Percentiles rank a stretch among this genome's conserved stretches.
Evolutionary conservation across 2,329 filamentous ascomycete species (phyloP).

Genomic region (Neopestalotiopsis sp.): DNA sequence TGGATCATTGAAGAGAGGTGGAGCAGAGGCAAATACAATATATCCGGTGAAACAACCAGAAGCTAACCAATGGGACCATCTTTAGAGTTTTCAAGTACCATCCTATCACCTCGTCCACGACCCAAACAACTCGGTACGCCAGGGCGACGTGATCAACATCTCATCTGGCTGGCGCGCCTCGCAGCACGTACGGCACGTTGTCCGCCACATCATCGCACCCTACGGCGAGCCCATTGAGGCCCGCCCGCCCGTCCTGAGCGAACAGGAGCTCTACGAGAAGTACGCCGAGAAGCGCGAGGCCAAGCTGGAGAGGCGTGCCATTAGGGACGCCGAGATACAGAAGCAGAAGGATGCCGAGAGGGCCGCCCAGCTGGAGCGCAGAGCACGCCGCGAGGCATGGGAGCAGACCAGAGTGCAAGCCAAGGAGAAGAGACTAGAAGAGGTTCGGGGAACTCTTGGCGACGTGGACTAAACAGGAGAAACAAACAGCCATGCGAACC

Average conservation of each 20-base stretch:
- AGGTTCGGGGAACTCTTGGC: slow-evolving; percentile 1
- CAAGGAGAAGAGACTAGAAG: slow-evolving; percentile 9
- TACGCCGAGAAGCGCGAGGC: slow-evolving; percentile 49
- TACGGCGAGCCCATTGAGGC: slow-evolving; percentile 65
- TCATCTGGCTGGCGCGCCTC: slow-evolving; percentile 68
- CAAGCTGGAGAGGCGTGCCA: slow-evolving; percentile 44
- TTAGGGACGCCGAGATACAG: slow-evolving; percentile 22
- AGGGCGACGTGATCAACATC: slow-evolving; percentile 78
- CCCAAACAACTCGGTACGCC: slow-evolving; percentile 73
- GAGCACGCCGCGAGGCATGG: slow-evolving; percentile 11
- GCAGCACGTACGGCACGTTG: slow-evolving; percentile 73
- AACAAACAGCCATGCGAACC: neutral
- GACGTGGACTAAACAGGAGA: slow-evolving; percentile 14
- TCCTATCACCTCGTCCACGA: slow-evolving; percentile 77
- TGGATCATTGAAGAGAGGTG: too few relatives aligned
- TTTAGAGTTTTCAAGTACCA: slow-evolving; percentile 67
- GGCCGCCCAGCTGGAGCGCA: slow-evolving; percentile 15
- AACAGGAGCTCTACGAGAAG: slow-evolving; percentile 61
- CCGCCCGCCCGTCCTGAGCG: slow-evolving; percentile 68
- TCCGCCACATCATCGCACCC: slow-evolving; percentile 76
- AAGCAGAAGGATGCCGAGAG: slow-evolving; percentile 9
- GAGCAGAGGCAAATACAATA: too few relatives aligned
- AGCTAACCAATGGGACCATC: neutral
- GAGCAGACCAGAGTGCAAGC: slow-evolving; percentile 6
- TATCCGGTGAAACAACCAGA: neutral